phyloP scores from a whole-genome alignment of 192 early-diverging fungal genomes.

The Backusella psychrophila region DNA sequence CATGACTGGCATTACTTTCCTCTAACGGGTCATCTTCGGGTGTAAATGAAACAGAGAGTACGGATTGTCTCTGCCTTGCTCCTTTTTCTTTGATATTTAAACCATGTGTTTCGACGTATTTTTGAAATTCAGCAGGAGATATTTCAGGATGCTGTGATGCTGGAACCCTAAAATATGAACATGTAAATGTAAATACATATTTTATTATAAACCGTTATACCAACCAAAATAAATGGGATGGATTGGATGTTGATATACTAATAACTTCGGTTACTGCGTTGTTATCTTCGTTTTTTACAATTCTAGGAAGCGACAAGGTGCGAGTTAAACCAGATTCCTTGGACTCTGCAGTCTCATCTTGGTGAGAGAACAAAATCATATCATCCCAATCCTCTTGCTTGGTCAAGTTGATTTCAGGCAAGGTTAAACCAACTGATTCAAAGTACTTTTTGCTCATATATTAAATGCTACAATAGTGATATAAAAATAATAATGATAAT shows the following conservation, averaged over 20 bases:
- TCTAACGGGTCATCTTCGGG: not conserved
- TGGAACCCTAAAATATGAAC: conserved; percentile 19
- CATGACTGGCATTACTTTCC: not conserved
- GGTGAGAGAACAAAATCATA: not conserved
- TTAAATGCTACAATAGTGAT: not conserved
- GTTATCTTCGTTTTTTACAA: not conserved
- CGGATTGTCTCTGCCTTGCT: conserved; percentile 22
- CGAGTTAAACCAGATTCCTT: not conserved
- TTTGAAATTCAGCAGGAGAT: conserved; percentile 31
- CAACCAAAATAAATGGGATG: conserved; percentile 32
- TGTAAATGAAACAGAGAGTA: conserved; percentile 32
- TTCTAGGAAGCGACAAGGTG: conserved; percentile 6
- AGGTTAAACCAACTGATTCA: not conserved
- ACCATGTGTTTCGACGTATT: conserved; percentile 26
- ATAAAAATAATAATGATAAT: not conserved
- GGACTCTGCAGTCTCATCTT: not conserved
- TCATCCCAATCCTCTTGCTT: conserved; percentile 2
- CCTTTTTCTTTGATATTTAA: conserved; percentile 8
- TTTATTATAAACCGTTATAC: not conserved
- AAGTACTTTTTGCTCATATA: not conserved
- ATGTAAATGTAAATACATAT: not conserved
- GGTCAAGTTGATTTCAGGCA: conserved; percentile 10
- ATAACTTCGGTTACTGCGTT: conserved; percentile 20
- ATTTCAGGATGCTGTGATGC: conserved; percentile 34
- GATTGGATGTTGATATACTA: conserved; percentile 26